phyloP scores from a whole-genome alignment of 2,329 filamentous ascomycete species.

The Lachnum nothofagi region DNA sequence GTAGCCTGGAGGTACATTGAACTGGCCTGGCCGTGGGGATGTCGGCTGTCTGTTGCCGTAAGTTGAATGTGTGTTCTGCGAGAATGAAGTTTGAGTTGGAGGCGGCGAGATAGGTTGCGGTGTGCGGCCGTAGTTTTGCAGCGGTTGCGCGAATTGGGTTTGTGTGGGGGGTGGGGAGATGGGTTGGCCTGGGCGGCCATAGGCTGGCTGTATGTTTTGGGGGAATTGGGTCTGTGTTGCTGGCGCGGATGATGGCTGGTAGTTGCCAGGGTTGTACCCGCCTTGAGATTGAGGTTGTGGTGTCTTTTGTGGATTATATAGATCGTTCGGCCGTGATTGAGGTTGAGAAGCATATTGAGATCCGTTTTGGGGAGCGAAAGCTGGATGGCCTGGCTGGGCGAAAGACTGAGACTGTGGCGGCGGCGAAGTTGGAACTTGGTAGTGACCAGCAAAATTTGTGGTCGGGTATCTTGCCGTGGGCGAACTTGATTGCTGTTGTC shows the following conservation, averaged over 20 bases:
- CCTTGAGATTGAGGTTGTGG: conserved; percentile 44
- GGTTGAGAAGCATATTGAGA: conserved; percentile 27
- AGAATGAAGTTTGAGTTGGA: conserved; percentile 46
- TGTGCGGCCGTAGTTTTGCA: background rate
- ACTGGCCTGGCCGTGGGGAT: conserved; percentile 33
- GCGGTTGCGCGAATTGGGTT: conserved; percentile 18
- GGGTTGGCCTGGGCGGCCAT: conserved; percentile 32
- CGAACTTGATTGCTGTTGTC: conserved; percentile 20
- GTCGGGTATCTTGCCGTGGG: conserved; percentile 47
- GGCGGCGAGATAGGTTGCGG: conserved; percentile 52
- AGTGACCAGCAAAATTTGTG: conserved; percentile 52
- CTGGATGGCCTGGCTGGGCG: conserved; percentile 37
- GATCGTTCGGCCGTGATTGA: conserved; percentile 35
- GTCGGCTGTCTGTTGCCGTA: conserved; percentile 8
- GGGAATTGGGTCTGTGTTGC: conserved; percentile 47
- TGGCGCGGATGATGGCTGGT: conserved; percentile 52
- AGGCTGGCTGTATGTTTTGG: conserved; percentile 24
- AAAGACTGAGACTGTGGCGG: conserved; percentile 37
- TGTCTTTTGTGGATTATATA: conserved; percentile 47
- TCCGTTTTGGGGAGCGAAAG: conserved; percentile 39
- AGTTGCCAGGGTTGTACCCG: conserved; percentile 38
- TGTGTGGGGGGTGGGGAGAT: conserved; percentile 58
- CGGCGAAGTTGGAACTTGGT: conserved; percentile 53
- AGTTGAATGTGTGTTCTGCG: conserved; percentile 14
- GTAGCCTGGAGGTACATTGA: conserved; percentile 55